Conservation (phyloP, 495 filamentous ascomycete genomes). For the Neurospora sp. region DNA sequence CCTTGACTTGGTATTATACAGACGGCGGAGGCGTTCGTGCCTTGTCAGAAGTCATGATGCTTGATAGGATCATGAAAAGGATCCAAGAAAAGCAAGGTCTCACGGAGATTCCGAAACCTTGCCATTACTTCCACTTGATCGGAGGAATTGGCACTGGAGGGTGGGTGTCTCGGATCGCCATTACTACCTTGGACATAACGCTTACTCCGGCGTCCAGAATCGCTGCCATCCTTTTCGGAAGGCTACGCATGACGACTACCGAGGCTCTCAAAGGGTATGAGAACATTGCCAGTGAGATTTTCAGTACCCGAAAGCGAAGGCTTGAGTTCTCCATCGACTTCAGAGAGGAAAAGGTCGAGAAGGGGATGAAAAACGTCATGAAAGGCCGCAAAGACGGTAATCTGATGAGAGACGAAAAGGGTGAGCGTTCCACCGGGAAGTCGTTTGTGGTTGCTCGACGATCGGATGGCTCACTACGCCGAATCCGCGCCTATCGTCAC, state of each 20-base stretch:
- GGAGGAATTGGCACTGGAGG: slow-evolving; percentile 32
- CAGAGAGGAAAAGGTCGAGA: neutral
- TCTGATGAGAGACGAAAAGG: neutral
- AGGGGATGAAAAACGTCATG: neutral
- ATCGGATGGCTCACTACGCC: neutral
- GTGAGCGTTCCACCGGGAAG: neutral
- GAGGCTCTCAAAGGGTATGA: neutral
- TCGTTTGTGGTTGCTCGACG: neutral
- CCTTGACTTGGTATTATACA: neutral
- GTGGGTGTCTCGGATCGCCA: slow-evolving; percentile 5
- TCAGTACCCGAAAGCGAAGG: neutral
- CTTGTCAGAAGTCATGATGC: slow-evolving; percentile 24
- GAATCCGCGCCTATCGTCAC: neutral
- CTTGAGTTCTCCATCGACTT: neutral
- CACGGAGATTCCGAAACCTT: slow-evolving; percentile 19
- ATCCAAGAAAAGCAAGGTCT: slow-evolving; percentile 12
- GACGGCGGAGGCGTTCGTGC: slow-evolving; percentile 32
- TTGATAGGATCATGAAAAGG: slow-evolving; percentile 23
- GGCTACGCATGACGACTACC: slow-evolving; percentile 17
- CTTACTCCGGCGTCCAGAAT: slow-evolving; percentile 7
- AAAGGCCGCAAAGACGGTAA: neutral
- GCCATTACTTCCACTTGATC: slow-evolving; percentile 30
- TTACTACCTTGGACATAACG: neutral
- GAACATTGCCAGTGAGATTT: neutral
- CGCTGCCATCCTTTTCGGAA: slow-evolving; percentile 27